Evolutionary conservation across 2,329 filamentous ascomycete genomes (phyloP).

Genomic region (Dactylella cylindrospora): DNA sequence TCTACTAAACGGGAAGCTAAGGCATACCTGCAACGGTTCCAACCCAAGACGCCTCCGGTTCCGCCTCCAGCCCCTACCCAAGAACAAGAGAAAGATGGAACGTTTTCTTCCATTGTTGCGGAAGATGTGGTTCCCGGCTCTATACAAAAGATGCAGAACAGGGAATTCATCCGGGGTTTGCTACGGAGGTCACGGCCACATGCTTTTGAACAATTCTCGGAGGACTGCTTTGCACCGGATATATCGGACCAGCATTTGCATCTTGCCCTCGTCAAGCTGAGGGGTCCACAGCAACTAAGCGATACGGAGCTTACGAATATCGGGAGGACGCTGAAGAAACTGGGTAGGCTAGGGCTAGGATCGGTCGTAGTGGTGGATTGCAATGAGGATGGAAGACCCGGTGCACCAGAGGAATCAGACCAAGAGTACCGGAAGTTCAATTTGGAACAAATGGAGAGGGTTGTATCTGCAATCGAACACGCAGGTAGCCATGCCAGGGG

Average conservation of each 20-base stretch:
- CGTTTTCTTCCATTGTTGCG: conserved; percentile 61
- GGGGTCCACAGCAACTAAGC: conserved; percentile 62
- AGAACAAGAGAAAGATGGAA: conserved; percentile 51
- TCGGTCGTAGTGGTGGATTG: conserved; percentile 79
- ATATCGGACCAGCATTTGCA: conserved; percentile 58
- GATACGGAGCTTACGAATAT: conserved; percentile 71
- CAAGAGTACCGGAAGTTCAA: conserved; percentile 13
- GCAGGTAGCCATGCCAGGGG: conserved; percentile 41
- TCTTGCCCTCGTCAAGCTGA: conserved; percentile 82
- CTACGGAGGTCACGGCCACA: conserved; percentile 49
- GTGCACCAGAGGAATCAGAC: conserved; percentile 26
- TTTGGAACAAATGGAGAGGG: conserved; percentile 44
- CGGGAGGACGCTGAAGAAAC: conserved; percentile 78
- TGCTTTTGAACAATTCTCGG: conserved; percentile 50
- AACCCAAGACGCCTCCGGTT: conserved; percentile 50
- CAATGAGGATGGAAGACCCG: conserved; percentile 52
- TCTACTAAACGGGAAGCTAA: conserved; percentile 91
- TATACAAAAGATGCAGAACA: conserved; percentile 62
- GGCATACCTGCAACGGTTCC: conserved; percentile 86
- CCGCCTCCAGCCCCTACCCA: conserved; percentile 47
- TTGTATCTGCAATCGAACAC: conserved; percentile 46
- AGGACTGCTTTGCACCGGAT: conserved; percentile 45
- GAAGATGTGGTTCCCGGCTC: conserved; percentile 62
- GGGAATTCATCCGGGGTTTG: conserved; percentile 60
- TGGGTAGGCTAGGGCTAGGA: conserved; percentile 76